phyloP scores from a whole-genome alignment of 345 rosid genomes.

The Raphanus raphanistrum region DNA sequence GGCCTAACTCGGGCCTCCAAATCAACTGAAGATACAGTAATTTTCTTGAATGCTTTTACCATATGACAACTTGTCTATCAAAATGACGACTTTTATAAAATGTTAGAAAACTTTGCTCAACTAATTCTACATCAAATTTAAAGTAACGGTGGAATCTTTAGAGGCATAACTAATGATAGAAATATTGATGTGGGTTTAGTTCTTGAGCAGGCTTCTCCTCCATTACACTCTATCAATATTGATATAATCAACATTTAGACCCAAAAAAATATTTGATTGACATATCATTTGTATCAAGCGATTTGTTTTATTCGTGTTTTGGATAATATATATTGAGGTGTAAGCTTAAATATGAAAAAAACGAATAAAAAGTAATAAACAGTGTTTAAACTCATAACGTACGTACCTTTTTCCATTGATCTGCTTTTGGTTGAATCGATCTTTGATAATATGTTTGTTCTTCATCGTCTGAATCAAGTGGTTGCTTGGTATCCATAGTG shows the following conservation, averaged over 20 bases:
- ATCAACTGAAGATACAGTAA: neutral
- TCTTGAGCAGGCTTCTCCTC: neutral
- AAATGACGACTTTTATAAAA: neutral
- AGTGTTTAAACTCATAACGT: neutral
- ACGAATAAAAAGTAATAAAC: neutral
- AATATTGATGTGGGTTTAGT: neutral
- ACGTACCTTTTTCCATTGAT: slow-evolving; percentile 19
- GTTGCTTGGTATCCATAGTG: slow-evolving; percentile 22
- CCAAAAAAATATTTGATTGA: neutral
- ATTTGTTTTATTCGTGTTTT: neutral
- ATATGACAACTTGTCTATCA: neutral
- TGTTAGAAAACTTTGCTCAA: neutral
- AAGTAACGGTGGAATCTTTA: neutral
- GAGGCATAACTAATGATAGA: neutral
- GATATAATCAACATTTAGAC: neutral
- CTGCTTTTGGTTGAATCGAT: slow-evolving; percentile 5
- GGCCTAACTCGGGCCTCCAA: neutral
- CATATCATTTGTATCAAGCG: neutral
- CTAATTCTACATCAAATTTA: neutral
- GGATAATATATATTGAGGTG: neutral
- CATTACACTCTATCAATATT: neutral
- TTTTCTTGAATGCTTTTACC: neutral
- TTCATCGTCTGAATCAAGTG: slow-evolving; percentile 10
- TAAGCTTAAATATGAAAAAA: neutral
- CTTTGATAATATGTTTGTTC: slow-evolving; percentile 18